Base-by-base conservation (phyloP, 345 rosid species). In the Salix purpurea region DNA sequence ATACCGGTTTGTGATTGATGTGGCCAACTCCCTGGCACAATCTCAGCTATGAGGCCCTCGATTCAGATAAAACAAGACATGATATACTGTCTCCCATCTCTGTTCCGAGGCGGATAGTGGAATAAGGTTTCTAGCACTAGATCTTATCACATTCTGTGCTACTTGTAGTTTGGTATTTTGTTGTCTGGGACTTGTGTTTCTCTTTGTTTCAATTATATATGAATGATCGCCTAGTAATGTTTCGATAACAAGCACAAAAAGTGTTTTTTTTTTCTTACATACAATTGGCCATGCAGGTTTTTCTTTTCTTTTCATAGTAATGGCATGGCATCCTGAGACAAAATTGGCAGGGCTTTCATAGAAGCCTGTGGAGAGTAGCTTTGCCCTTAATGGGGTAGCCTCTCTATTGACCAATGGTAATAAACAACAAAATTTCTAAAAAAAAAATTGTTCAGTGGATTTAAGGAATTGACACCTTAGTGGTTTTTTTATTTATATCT, bases 1-100 rank as follows among this genome's bases (percentile, higher is more conserved):
- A 77, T 92, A 92, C 82, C 89, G 97, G 73, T 94, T 94, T 74
- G 97, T 94, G 78, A 91, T 94, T 21, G 98, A 94, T 52, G 86
- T 92, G 70, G 97, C 83, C 13, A 87, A 86, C 87, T 92, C 96
- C 80, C 73, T 86, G 81, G 71, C 80, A 4, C 77, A 83, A 75
- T 80, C 75, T 71, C 71, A 60, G 67, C n/a, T 32, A 40, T 65
- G 71, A 74, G 36, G 64, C 28, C 13, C 13, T 40, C 26, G 39
- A 64, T 28, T 52, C 58, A 52, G 32, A 6, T 1, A 1, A n/a
- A 24, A 6, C 2, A 26, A 61, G 65, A 13, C 32, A 61, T 6
- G 32, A n/a, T 61, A 7, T 50, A 18, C 56, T 18, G 58, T 28
- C 28, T 18, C 10, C 58, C 23, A 1, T 52, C 23, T 52, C 58